Percentiles rank a stretch among this genome's conserved stretches.
phyloP scores from a whole-genome alignment of 768 basidiomycete species.

The Mycena indigotica region DNA sequence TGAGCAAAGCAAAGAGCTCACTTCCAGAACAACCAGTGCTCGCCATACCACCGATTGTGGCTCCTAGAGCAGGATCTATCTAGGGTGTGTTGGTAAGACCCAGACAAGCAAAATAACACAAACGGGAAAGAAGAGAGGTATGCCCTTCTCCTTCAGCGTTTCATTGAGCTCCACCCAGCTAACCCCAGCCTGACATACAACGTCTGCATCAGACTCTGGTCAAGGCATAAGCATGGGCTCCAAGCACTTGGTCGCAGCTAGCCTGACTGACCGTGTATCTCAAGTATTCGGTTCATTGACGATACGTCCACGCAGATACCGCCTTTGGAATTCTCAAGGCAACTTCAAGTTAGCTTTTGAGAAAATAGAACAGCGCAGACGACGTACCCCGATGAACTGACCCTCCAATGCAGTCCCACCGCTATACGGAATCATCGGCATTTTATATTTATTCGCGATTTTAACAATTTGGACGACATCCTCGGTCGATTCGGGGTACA shows the following conservation, averaged over 20 bases:
- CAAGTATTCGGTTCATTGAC: conserved; percentile 76
- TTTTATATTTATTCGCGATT: conserved; percentile 69
- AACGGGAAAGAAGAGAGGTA: conserved; percentile 85
- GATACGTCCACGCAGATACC: conserved; percentile 83
- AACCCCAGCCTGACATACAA: conserved; percentile 74
- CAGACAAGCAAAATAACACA: conserved; percentile 16
- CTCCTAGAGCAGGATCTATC: conserved; percentile 78
- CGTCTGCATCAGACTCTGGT: conserved; percentile 67
- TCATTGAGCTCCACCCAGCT: conserved; percentile 76
- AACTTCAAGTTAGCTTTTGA: too few relatives aligned
- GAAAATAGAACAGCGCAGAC: too few relatives aligned
- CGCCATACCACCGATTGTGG: conserved; percentile 85
- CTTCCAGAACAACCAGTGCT: conserved; percentile 88
- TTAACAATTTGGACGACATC: conserved; percentile 82
- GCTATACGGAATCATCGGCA: conserved; percentile 79
- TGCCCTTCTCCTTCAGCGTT: conserved; percentile 67
- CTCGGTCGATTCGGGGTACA: conserved; percentile 69
- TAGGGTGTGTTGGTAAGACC: conserved; percentile 27
- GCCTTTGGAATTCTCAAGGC: conserved; percentile 44
- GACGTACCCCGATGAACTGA: conserved; percentile 63
- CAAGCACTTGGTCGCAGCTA: background rate
- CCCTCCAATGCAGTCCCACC: conserved; percentile 86
- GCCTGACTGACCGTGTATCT: conserved; percentile 61
- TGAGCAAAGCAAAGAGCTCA: conserved; percentile 26
- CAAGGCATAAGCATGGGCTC: too few relatives aligned